Base-by-base conservation (phyloP, 2,329 filamentous ascomycete species). In the Beauveria australis region DNA sequence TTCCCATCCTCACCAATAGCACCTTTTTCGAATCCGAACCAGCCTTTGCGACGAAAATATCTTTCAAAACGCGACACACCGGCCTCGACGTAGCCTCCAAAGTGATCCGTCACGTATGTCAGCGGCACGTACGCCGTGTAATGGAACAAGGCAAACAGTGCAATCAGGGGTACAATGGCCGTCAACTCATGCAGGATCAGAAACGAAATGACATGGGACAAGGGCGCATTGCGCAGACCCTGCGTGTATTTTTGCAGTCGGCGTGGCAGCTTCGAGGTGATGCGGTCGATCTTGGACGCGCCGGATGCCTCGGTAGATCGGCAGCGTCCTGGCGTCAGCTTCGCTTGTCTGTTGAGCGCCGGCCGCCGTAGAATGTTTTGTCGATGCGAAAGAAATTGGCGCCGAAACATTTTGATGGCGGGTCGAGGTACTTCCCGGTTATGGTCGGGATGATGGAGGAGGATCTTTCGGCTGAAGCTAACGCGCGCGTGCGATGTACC, bases 141-240 rank as follows among this genome's bases (percentile, higher is more conserved):
- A 75, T 97, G 90, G 73, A 99, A 96, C 1, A 85, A 71, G 1
- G 81, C 86, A 24, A 89, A 86, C 1, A 97, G 81, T 0, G 83
- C 87, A 44, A 95, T 72, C 0, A 97, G 75, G 0, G 93, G 93
- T 1, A 93, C 73, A 12, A 97, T 76, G 10, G 94, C 93, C 0
- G 94, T 97, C 49, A 97, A 72, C 74, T 99, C 94, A 77, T 99
- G 94, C 0, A 99, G 81, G 44, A 97, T 78, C 12, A 97, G 78
- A 72, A 99, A 99, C 0, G 93, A 87, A 1, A 88, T 84, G 47
- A 96, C 79, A 74, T 97, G 91, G 1, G 90, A 90, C 49, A 92
- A 74, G 0, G 94, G 94, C 1, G 92, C 92, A 60, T 82, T 80
- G 61, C 87, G 84, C 3, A 99, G 83, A 0, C 85, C 84, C 1